Conservation (phyloP, 2,329 filamentous ascomycete species). For the Dactylellina parvicollis region DNA sequence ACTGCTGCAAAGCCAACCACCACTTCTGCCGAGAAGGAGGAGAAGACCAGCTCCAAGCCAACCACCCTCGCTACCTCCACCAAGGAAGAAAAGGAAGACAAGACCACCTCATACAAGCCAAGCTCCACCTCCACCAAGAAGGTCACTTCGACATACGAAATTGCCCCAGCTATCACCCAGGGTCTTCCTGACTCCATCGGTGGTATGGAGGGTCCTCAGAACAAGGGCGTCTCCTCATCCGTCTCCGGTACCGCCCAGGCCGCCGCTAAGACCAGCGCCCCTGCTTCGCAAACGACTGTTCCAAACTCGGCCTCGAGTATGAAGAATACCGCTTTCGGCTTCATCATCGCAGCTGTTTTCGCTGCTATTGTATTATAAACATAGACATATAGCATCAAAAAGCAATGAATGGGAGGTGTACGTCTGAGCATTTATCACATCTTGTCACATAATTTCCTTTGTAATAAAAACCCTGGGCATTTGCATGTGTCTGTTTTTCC, state of each 20-base stretch:
- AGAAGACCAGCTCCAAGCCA: constrained; percentile 25
- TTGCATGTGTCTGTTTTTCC: constrained; percentile 44
- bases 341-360: constrained; percentile 34
- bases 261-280: constrained; percentile 4
- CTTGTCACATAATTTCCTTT: constrained; percentile 30
- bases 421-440: not conserved
- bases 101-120: not conserved
- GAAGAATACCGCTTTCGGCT: constrained; percentile 36
- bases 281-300: not conserved
- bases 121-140: constrained; percentile 27
- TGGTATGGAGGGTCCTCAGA: constrained; percentile 29
- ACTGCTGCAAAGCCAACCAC: constrained; percentile 21
- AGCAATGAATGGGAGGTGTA: constrained; percentile 10
- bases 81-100: constrained; percentile 5
- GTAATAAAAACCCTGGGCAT: constrained; percentile 58
- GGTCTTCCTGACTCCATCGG: constrained; percentile 49
- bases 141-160: constrained; percentile 29
- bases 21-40: constrained; percentile 27
- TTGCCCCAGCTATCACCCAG: constrained; percentile 37
- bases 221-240: constrained; percentile 40
- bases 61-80: constrained; percentile 15
- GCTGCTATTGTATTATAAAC: constrained; percentile 50
- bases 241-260: constrained; percentile 2
- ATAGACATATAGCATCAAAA: constrained; percentile 25
- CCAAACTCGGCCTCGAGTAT: constrained; percentile 39